Evolutionary conservation across 768 basidiomycete genomes (phyloP), one percentile per base, ranked within the genome.

Genomic region (Leccinum fibrillosum): DNA sequence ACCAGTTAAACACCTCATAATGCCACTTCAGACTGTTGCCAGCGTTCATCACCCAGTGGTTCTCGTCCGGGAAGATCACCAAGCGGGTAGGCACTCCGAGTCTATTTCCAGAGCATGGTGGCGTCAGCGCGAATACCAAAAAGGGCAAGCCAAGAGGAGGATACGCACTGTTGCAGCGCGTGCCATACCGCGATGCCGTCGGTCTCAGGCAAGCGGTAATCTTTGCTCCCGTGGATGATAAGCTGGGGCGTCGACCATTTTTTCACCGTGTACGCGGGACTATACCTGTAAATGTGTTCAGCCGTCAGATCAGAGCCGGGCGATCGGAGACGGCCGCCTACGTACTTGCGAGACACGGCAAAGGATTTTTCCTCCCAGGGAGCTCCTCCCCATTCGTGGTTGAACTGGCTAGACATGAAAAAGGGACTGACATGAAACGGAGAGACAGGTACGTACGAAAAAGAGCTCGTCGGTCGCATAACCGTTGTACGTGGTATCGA

Each of bases 21-120:
- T 98, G 92, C 96, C 96, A 98, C 71, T 94, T 93, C 70, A 96
- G 75, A 68, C 91, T 89, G 64, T 92, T 92, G 54, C 85, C 86
- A 58, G 87, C 88, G 55, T 90, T 82, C 60, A 91, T 64, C 25
- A 92, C 92, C 94, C 94, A 94, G 69, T 96, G 94, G 63, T 94
- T 96, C 74, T 96, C 94, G 63, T 89, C 85, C 0, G 92, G 90
- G 80, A 94, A 94, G 59, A 92, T 81, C 11, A 94, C 82, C 25
- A 94, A 75, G 44, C 92, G 82, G 61, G 85, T 89, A 4, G 88
- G 87, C 30, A 94, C 74, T 8, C 81, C 85, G 47, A 77, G 82
- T 66, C 92, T 92, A 54, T 21, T 55, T 34, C 53, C 17, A 23
- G 34, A 12, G 13, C n/a, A 32, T 5, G 25, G 47, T 26, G 26